Conservation (phyloP, 352 stramenopile species). For the Phytophthora pistaciae region DNA sequence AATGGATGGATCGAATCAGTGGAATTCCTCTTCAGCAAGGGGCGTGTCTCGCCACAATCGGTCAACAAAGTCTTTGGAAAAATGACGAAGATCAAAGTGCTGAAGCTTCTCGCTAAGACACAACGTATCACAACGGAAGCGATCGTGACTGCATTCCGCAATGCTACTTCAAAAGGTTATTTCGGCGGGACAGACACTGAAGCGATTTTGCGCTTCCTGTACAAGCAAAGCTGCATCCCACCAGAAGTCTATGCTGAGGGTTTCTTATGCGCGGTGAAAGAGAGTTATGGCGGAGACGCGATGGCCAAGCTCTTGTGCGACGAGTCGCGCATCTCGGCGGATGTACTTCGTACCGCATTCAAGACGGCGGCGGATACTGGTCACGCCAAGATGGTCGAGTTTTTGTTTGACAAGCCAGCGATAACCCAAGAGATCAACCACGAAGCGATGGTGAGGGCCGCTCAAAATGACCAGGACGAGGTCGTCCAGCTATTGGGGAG, state of each 20-base stretch:
- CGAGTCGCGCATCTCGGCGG: neutral
- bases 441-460: neutral
- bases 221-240: neutral
- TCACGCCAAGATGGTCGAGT: neutral
- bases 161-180: neutral
- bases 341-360: neutral
- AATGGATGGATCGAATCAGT: neutral
- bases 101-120: neutral
- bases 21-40: neutral
- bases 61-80: neutral
- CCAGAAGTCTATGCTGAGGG: neutral
- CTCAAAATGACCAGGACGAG: neutral
- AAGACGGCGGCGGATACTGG: neutral
- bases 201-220: neutral
- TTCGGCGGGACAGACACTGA: neutral
- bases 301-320: neutral
- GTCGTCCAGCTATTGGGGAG: neutral
- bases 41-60: neutral
- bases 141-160: neutral
- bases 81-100: neutral
- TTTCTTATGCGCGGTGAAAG: neutral
- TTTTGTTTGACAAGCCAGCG: neutral
- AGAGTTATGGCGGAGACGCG: neutral
- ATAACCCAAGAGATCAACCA: neutral
- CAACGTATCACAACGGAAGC: neutral